These are phyloP conservation scores for Thinopyrum obtusiflorum DNA, from an alignment of 202 grass and related monocot genomes.

Conservation along the genomic window DNA sequence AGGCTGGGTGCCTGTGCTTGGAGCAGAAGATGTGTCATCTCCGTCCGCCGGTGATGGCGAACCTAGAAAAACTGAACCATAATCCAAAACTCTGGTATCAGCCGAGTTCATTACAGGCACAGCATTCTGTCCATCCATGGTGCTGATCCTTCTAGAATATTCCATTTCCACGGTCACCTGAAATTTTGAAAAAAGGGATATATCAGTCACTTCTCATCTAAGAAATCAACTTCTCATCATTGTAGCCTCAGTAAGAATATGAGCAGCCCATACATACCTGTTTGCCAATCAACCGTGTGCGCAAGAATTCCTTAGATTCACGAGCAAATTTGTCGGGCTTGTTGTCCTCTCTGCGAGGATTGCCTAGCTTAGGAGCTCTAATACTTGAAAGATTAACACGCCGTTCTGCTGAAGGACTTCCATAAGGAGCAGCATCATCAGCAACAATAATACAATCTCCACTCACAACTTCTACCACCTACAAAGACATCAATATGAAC, in stretches of 20 bases:
- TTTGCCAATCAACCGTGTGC: constrained; percentile 81
- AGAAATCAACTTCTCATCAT: neutral
- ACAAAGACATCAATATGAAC: constrained; percentile 38
- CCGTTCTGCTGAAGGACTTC: constrained; percentile 79
- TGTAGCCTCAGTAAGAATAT: neutral
- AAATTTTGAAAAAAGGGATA: constrained; percentile 6
- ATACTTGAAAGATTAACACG: constrained; percentile 92
- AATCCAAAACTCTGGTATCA: constrained; percentile 87
- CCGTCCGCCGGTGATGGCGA: constrained; percentile 54
- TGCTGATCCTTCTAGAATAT: constrained; percentile 84
- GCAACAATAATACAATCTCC: constrained; percentile 94
- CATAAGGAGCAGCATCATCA: constrained; percentile 75
- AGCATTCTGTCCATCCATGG: constrained; percentile 55
- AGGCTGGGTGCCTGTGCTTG: constrained; percentile 34
- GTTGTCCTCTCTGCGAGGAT: constrained; percentile 72
- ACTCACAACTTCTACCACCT: constrained; percentile 98
- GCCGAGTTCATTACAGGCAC: constrained; percentile 29
- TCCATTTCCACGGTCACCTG: constrained; percentile 96
- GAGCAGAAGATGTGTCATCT: constrained; percentile 61
- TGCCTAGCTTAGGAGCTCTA: constrained; percentile 83
- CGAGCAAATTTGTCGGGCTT: constrained; percentile 70
- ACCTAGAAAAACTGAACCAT: constrained; percentile 80
- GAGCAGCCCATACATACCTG: constrained; percentile 51
- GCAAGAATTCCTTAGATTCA: constrained; percentile 92
- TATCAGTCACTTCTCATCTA: neutral